phyloP scores from a whole-genome alignment of 805 yeast genomes.

The Diddensiella caesifluorescens region DNA sequence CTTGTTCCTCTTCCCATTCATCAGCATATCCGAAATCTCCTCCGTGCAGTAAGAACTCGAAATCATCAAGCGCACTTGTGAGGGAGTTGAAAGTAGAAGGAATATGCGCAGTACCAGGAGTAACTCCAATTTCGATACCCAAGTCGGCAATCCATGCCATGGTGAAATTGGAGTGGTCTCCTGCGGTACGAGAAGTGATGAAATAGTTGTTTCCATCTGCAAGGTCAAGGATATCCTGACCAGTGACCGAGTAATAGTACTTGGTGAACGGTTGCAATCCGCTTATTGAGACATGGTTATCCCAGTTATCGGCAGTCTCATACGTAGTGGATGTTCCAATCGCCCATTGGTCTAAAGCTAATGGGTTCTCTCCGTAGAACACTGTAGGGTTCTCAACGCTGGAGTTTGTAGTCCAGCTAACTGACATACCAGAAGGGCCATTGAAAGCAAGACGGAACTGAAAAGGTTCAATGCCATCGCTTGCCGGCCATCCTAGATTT shows the following conservation, averaged over 20 bases:
- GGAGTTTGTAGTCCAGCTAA: slow-evolving; percentile 28
- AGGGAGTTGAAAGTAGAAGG: slow-evolving; percentile 22
- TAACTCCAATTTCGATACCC: slow-evolving; percentile 11
- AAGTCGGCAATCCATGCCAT: slow-evolving; percentile 18
- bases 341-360: slow-evolving; percentile 8
- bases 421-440: slow-evolving; percentile 19
- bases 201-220: slow-evolving; percentile 12
- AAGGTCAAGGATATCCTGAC: slow-evolving; percentile 6
- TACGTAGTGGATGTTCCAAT: slow-evolving; percentile 23
- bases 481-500: too few species aligned
- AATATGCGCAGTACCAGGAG: slow-evolving; percentile 5
- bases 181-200: slow-evolving; percentile 16
- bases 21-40: slow-evolving; percentile 34
- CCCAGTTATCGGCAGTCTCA: slow-evolving; percentile 20
- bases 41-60: slow-evolving; percentile 25
- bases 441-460: slow-evolving; percentile 13
- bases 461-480: too few species aligned
- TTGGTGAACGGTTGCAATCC: slow-evolving; percentile 25
- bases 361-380: slow-evolving; percentile 22
- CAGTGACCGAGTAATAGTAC: slow-evolving; percentile 27
- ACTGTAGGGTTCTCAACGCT: slow-evolving; percentile 22
- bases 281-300: slow-evolving; percentile 25
- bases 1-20: slow-evolving; percentile 26
- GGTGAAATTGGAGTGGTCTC: slow-evolving; percentile 12
- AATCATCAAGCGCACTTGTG: slow-evolving; percentile 16